Evolutionary conservation across 495 filamentous ascomycete species (phyloP), one percentile per base, ranked within the genome.

Genomic region (Usnea hakonensis): DNA sequence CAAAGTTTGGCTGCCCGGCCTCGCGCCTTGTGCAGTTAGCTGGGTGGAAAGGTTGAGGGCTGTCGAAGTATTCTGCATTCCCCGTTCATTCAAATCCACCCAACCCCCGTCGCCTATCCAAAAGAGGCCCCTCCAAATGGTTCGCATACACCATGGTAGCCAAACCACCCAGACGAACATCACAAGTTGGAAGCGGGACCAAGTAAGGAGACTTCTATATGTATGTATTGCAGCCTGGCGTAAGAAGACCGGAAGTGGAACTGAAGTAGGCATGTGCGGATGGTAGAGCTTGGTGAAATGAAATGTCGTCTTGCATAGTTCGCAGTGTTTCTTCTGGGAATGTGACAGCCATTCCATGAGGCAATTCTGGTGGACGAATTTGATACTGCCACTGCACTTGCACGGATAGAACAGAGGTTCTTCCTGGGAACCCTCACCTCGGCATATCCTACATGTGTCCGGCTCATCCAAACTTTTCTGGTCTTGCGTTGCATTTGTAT

Each of bases 321-420:
- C 94, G 77, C 94, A 99, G 79, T 97, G 88, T 73, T 97, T 97
- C 83, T 97, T 97, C 72, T 97, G 92, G 1, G 91, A 96, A 72
- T 99, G 94, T 30, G 90, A 88, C 23, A 99, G 78, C 94, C 94
- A 99, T 77, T 97, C 91, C 83, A 97, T 95, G 71, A 99, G 77
- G 72, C 94, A 99, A 67, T 91, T 87, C 73, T 99, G 94, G 75
- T 99, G 94, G 56, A 99, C 94, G 69, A 88, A 92, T 74, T 96
- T 97, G 75, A 99, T 99, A 74, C 91, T 96, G 19, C 94, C 94
- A 70, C 90, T 96, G 77, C 94, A 99, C 77, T 95, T 96, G 83
- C 94, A 99, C 3, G 94, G 94, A 70, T 95, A 91, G 79, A 96
- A 99, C 40, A 99, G 80, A 52, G 90, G 90, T 71, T 97, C 94